Base-by-base conservation (phyloP, 2,329 filamentous ascomycete genomes). In the Daldinia sp. region DNA sequence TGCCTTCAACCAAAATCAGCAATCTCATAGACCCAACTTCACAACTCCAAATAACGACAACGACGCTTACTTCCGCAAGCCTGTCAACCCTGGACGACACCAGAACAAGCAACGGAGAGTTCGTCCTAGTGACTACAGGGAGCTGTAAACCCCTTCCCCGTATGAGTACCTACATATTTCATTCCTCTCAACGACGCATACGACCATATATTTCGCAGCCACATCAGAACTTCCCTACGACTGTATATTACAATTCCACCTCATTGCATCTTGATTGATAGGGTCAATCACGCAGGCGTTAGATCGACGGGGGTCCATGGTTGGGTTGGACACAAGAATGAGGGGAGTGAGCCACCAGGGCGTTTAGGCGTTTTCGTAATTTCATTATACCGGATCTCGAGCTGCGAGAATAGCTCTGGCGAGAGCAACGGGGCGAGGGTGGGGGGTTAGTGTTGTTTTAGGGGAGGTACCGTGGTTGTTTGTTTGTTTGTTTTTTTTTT, bases 61-160 rank as follows among this genome's bases (percentile, higher is more conserved):
- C 60, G 92, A 93, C 63, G 92, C 95, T 5, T 99, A 99, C 79
- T 96, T 98, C 76, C 87, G 95, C 60, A 94, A 97, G 77, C 95
- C 95, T 0, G 92, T 98, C 65, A 99, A 99, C 75, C 94, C 94
- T 2, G 92, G 97, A 74, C 87, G 95, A 51, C 92, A 95, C 74
- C 90, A 94, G 77, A 92, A 93, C 73, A 87, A 91, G 71, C 89
- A 93, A 71, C 87, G 90, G 68, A 85, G 92, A 71, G 87, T 92
- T 56, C 86, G 95, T 57, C 94, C 94, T 9, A 95, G 92, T 75
- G 95, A 99, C 79, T 98, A 95, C 76, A 86, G 92, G 67, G 92
- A 96, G 80, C 82, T 97, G 49, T 94, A 74, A 57, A 9, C 19
- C 34, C 32, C 35, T 30, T 34, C 29, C 27, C 13, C 13, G 23